Percentiles rank a stretch among this genome's conserved stretches.
Conservation (phyloP, 768 basidiomycete species). For the Mycena crocata region DNA sequence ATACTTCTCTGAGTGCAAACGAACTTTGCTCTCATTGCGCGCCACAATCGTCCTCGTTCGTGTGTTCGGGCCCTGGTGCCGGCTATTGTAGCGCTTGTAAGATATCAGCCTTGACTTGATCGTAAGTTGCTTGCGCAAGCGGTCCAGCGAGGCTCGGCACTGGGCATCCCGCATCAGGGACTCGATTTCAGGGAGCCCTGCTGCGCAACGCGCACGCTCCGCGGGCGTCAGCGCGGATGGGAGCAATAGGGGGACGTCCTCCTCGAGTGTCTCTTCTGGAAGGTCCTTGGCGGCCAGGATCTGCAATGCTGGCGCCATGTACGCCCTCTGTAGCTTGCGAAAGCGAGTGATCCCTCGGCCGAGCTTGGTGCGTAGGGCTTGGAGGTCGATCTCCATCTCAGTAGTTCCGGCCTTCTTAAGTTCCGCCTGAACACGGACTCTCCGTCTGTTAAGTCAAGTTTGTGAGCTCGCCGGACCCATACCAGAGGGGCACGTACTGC, state of each 20-base stretch:
- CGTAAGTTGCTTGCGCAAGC: slow-evolving; percentile 33
- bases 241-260: not conserved
- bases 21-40: slow-evolving; percentile 22
- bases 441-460: not conserved
- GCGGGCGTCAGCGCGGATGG: not conserved
- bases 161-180: slow-evolving; percentile 35
- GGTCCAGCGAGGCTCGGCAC: slow-evolving; percentile 33
- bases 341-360: not conserved
- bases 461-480: not conserved
- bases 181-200: slow-evolving; percentile 33
- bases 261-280: not conserved
- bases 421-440: not conserved
- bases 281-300: not conserved
- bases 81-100: slow-evolving; percentile 18
- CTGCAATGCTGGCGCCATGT: slow-evolving; percentile 1
- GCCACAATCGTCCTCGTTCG: slow-evolving; percentile 4
- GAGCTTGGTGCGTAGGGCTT: not conserved
- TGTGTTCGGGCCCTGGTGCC: slow-evolving; percentile 25
- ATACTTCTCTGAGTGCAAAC: slow-evolving; percentile 26
- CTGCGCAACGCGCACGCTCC: not conserved
- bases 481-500: not conserved
- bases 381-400: not conserved
- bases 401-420: slow-evolving; percentile 3
- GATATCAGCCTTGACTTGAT: slow-evolving; percentile 35
- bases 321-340: slow-evolving; percentile 12